phyloP scores from a whole-genome alignment of 306 rosid genomes.

The Geum urbanum region DNA sequence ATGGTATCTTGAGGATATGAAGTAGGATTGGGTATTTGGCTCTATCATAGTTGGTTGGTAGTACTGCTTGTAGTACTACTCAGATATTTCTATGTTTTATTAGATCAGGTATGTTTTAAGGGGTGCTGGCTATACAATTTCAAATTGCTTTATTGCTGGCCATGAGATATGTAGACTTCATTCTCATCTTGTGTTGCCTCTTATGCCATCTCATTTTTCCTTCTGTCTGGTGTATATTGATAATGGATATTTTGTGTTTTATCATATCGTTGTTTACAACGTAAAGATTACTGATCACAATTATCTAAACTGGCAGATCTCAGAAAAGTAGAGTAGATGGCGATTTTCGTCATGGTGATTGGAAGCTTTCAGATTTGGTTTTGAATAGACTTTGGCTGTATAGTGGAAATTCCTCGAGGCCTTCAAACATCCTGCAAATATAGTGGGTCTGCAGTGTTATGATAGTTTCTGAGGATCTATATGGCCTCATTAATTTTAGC shows the following conservation, averaged over 20 bases:
- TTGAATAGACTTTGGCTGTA: conserved; percentile 31
- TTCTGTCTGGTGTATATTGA: not conserved
- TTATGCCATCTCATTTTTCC: not conserved
- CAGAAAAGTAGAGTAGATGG: conserved; percentile 27
- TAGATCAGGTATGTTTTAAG: too few relatives aligned
- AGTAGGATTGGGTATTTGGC: too few relatives aligned
- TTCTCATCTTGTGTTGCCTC: not conserved
- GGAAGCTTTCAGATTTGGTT: conserved; percentile 19
- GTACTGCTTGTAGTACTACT: too few relatives aligned
- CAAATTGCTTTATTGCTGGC: not conserved
- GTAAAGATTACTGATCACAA: not conserved
- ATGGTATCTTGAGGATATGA: too few relatives aligned
- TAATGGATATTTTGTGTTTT: not conserved
- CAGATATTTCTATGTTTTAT: too few relatives aligned
- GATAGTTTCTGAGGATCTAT: conserved; percentile 3
- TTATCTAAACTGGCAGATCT: conserved; percentile 27
- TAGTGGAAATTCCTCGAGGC: conserved; percentile 32
- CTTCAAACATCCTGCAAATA: conserved; percentile 17
- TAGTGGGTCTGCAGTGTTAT: conserved; percentile 12
- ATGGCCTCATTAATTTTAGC: conserved; percentile 29
- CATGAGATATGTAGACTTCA: not conserved
- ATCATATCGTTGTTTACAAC: not conserved
- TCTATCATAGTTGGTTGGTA: too few relatives aligned
- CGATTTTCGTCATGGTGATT: conserved; percentile 20
- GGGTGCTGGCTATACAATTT: too few relatives aligned